Evolutionary conservation across 495 filamentous ascomycete genomes (phyloP).

Genomic region (Neurospora terricola): DNA sequence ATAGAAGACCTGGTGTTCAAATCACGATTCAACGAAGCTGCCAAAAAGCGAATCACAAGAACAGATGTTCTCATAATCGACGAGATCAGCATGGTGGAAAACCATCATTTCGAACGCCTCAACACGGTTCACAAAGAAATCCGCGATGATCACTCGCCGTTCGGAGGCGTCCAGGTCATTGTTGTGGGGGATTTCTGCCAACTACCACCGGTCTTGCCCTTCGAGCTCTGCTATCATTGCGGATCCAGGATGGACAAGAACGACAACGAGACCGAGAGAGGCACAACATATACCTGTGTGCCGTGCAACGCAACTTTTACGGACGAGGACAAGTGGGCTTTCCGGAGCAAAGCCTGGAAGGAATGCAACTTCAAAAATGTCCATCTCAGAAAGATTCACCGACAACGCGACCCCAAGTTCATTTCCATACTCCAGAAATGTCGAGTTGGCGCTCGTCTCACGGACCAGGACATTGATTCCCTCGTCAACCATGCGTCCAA

Average conservation of each 20-base stretch:
- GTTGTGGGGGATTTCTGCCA: constrained; percentile 97
- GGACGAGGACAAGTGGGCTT: constrained; percentile 25
- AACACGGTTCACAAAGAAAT: constrained; percentile 39
- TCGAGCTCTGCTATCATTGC: constrained; percentile 69
- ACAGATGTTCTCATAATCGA: constrained; percentile 37
- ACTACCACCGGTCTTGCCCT: constrained; percentile 79
- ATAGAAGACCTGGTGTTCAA: constrained; percentile 5
- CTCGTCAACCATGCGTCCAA: constrained; percentile 35
- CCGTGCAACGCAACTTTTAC: constrained; percentile 17
- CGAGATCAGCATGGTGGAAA: constrained; percentile 45
- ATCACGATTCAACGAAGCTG: neutral
- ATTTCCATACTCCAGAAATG: constrained; percentile 42
- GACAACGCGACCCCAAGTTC: constrained; percentile 41
- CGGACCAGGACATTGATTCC: constrained; percentile 25
- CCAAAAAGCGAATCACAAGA: constrained; percentile 19
- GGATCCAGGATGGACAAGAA: constrained; percentile 43
- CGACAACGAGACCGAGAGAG: constrained; percentile 26
- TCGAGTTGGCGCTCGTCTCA: constrained; percentile 32
- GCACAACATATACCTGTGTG: constrained; percentile 47
- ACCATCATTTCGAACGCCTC: constrained; percentile 43
- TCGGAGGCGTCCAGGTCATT: constrained; percentile 87
- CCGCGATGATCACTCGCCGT: constrained; percentile 38
- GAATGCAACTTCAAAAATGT: constrained; percentile 26
- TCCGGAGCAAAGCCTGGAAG: constrained; percentile 19
- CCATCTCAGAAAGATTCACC: constrained; percentile 40